These are phyloP conservation scores for Chlorociboria aeruginascens DNA, from an alignment of 495 filamentous ascomycete genomes.

Conservation along the genomic window DNA sequence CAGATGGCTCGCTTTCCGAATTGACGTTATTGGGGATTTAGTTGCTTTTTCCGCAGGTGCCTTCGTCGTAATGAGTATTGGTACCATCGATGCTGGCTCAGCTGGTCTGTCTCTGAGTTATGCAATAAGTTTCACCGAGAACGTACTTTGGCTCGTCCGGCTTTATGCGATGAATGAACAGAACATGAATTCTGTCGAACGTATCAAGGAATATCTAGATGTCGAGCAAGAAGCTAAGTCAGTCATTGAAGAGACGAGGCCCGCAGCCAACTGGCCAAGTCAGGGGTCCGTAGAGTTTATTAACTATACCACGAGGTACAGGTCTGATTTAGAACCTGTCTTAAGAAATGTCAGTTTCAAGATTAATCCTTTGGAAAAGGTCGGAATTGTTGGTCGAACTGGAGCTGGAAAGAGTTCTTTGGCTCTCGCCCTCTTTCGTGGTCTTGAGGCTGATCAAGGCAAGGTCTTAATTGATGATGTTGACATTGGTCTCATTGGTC, in stretches of 20 bases:
- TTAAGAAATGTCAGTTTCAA: conserved; percentile 75
- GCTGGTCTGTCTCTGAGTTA: conserved; percentile 97
- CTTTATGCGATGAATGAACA: conserved; percentile 95
- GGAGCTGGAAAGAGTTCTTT: conserved; percentile 97
- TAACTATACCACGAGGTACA: conserved; percentile 80
- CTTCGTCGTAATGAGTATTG: conserved; percentile 77
- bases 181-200: conserved; percentile 99
- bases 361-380: conserved; percentile 78
- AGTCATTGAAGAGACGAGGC: conserved; percentile 67
- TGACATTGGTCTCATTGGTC: conserved; percentile 77
- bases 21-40: conserved; percentile 81
- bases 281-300: conserved; percentile 78
- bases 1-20: conserved; percentile 88
- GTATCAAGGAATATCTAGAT: conserved; percentile 92
- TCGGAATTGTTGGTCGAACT: conserved; percentile 93
- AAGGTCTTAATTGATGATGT: conserved; percentile 84
- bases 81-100: conserved; percentile 81
- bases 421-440: conserved; percentile 89
- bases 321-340: conserved; percentile 76
- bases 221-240: conserved; percentile 85
- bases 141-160: conserved; percentile 91
- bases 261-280: conserved; percentile 71
- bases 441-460: conserved; percentile 85
- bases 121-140: conserved; percentile 94
- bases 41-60: conserved; percentile 91